phyloP scores from a whole-genome alignment of 1,139 yeast genomes.

The Taiozyma onychis region DNA sequence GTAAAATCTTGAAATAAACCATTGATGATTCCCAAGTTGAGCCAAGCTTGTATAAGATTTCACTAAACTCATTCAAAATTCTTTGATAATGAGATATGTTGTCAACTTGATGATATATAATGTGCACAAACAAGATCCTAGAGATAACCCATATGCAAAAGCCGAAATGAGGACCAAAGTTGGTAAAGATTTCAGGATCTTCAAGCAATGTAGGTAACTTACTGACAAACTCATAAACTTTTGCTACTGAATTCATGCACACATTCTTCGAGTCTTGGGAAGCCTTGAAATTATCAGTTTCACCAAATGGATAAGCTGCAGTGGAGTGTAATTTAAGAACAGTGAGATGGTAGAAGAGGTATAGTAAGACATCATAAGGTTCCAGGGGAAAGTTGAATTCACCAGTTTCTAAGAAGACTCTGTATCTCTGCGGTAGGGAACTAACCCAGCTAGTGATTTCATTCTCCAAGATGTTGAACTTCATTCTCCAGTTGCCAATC shows the following conservation, averaged over 20 bases:
- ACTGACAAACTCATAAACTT: slow-evolving; percentile 21
- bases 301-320: slow-evolving; percentile 29
- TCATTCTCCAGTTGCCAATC: slow-evolving; percentile 15
- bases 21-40: slow-evolving; percentile 27
- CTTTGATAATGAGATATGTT: slow-evolving; percentile 17
- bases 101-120: slow-evolving; percentile 19
- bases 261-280: slow-evolving; percentile 26
- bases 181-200: slow-evolving; percentile 19
- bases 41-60: slow-evolving; percentile 25
- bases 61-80: slow-evolving; percentile 22
- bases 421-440: slow-evolving; percentile 11
- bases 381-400: slow-evolving; percentile 3
- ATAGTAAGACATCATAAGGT: slow-evolving; percentile 19
- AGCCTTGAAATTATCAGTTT: slow-evolving; percentile 25
- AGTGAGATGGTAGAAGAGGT: slow-evolving; percentile 27
- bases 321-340: slow-evolving; percentile 29
- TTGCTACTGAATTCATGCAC: slow-evolving; percentile 24
- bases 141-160: slow-evolving; percentile 32
- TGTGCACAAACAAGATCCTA: slow-evolving; percentile 31
- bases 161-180: slow-evolving; percentile 31
- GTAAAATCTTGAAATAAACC: slow-evolving; percentile 27
- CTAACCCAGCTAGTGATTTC: slow-evolving; percentile 15
- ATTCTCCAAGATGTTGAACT: slow-evolving; percentile 14
- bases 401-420: slow-evolving; percentile 14
- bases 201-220: slow-evolving; percentile 11